Evolutionary conservation across 306 rosid genomes (phyloP), one percentile per base, ranked within the genome.

Genomic region (Vachellia collinsii): DNA sequence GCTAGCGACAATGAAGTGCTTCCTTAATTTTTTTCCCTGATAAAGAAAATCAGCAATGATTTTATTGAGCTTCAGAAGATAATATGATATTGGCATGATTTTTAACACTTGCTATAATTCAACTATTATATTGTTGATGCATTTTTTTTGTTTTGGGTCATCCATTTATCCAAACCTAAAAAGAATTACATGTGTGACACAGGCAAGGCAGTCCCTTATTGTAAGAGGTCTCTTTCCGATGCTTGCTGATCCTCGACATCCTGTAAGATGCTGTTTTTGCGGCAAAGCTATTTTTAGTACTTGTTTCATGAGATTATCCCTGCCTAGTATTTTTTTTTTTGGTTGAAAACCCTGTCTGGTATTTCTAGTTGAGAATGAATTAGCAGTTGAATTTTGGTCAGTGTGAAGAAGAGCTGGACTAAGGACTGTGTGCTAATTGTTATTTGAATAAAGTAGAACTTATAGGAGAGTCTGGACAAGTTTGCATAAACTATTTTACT

Each of bases 221-320:
- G 94, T 96, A 11, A 92, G 99, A 85, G 98, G 99, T 50, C 98
- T 96, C 77, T 96, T 93, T 90, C 98, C 98, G 72, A 85, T 93
- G 94, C 99, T 96, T 79, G 99, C 98, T 65, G 99, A 96, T 89
- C 99, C 98, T 51, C 89, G 97, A 76, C 99, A 96, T 83, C 98
- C 99, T 42, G 99, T 96, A 88, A 91, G 99, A 87, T 53, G 36
- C 51, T 67, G 39, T 39, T 61, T 54, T 59, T 47, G 22, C 51
- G 63, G 78, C 8, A 4, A n/a, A 56, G 42, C 20, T 77, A 58
- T 50, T 37, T 9, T 37, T 14, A 48, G 43, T 53, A 34, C 43
- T 86, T 54, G 25, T n/a, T 82, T 79, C 79, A 36, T 17, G 42
- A 75, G 20, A 70, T 74, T 44, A 63, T 78, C 41, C 70, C 25